Base-by-base conservation (phyloP, 176 grass and related monocot genomes). In the Ananas comosus region DNA sequence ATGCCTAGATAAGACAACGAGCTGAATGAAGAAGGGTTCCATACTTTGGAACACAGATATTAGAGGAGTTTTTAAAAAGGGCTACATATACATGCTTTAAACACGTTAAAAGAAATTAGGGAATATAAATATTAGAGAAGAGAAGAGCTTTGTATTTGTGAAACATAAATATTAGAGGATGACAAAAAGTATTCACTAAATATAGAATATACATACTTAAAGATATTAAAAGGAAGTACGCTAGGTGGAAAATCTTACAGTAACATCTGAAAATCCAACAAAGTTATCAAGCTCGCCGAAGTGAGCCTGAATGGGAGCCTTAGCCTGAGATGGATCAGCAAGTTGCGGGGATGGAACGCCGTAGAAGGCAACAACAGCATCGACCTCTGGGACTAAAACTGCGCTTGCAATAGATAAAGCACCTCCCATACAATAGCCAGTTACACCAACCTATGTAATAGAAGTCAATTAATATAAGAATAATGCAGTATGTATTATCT, bases 341-440 rank as follows among this genome's bases (percentile, higher is more conserved):
- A 97, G 86, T 69, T 93, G 68, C 16, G 87, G 68, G 64, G 89
- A 81, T 74, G 89, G 86, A 14, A 82, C 76, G n/a, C 94, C 89
- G 49, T 97, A 97, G 76, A 97, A 97, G 71, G 86, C 89, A 72
- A 90, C 94, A 72, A 86, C 89, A 78, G 82, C 94, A 90, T 97
- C 94, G 74, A 86, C 86, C 74, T 93, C 81, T 73, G 87, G 94
- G 75, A 93, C 75, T 81, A 92, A 70, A 79, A 90, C 89, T 81
- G 71, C 89, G 80, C 82, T 93, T 81, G 94, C 89, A 79, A 97
- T 88, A 14, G 94, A 82, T 64, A 97, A 75, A 65, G 94, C 94
- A 24, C 94, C 94, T 64, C 89, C 89, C 89, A 97, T 86, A 78
- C 89, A 92, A 75, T 83, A 97, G 53, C 94, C 89, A 71, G 87